phyloP scores from a whole-genome alignment of 176 grass and related monocot genomes.

The Lolium perenne region DNA sequence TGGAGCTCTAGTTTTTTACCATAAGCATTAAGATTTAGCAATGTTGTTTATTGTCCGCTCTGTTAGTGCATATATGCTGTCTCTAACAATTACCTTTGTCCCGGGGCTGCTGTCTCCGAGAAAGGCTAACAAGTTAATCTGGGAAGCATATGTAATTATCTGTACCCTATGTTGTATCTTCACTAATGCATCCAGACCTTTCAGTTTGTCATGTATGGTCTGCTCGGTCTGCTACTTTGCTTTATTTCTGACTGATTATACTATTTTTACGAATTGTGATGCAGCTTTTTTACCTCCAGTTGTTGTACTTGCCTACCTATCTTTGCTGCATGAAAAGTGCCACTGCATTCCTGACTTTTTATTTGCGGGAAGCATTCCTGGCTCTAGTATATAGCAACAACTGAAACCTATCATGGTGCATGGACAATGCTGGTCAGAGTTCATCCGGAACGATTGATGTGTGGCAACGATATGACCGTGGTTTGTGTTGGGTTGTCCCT shows the following conservation, averaged over 20 bases:
- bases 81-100: conserved; percentile 30
- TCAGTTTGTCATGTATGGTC: background rate
- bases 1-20: conserved; percentile 24
- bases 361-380: too few species aligned
- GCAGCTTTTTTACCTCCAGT: background rate
- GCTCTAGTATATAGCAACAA: too few species aligned
- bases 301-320: too few species aligned
- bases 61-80: conserved; percentile 30
- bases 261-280: background rate
- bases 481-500: too few species aligned
- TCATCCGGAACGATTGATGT: too few species aligned
- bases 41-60: conserved; percentile 8
- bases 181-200: background rate
- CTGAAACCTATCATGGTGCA: too few species aligned
- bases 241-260: background rate
- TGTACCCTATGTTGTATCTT: conserved; percentile 36
- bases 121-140: conserved; percentile 37
- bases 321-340: too few species aligned
- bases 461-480: too few species aligned
- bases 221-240: background rate
- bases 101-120: conserved; percentile 16
- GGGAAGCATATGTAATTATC: conserved; percentile 26
- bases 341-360: too few species aligned
- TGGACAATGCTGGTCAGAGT: too few species aligned
- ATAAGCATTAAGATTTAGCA: conserved; percentile 28